A percentile compares a stretch with the other conserved stretches of the same genome.
phyloP scores from a whole-genome alignment of 495 filamentous ascomycete genomes.

The Lasiosphaeria hispida region DNA sequence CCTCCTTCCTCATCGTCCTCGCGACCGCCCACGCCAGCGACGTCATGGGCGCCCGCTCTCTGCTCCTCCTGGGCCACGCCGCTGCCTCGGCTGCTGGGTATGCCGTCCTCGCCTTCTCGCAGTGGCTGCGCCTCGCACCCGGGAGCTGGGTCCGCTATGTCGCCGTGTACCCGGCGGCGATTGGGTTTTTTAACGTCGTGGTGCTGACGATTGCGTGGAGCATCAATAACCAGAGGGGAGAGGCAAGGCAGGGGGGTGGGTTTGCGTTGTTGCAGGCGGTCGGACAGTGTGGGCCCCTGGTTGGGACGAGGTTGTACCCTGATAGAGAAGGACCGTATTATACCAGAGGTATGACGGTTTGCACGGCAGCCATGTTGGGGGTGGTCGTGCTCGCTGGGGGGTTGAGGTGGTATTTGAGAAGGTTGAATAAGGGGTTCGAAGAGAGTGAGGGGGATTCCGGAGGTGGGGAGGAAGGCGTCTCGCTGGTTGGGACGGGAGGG shows the following conservation, averaged over 20 bases:
- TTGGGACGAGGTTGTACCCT: conserved; percentile 73
- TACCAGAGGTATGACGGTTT: conserved; percentile 61
- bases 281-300: conserved; percentile 68
- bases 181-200: conserved; percentile 68
- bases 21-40: conserved; percentile 68
- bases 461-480: conserved; percentile 3
- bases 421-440: conserved; percentile 59
- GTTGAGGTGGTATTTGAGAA: conserved; percentile 54
- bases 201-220: conserved; percentile 74
- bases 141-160: conserved; percentile 54
- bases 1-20: conserved; percentile 71
- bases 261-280: conserved; percentile 70
- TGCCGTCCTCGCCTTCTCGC: conserved; percentile 49
- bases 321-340: conserved; percentile 60
- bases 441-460: conserved; percentile 24
- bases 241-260: conserved; percentile 62
- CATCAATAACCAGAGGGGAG: conserved; percentile 67
- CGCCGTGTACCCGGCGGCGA: conserved; percentile 66
- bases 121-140: conserved; percentile 5
- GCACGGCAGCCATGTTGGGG: conserved; percentile 65
- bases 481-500: neutral
- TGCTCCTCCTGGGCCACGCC: conserved; percentile 61
- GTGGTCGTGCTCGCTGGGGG: conserved; percentile 55
- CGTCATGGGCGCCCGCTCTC: conserved; percentile 57
- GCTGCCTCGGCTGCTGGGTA: conserved; percentile 61